phyloP scores from a whole-genome alignment of 1,284 basidiomycete species.

The Ganoderma sp. region DNA sequence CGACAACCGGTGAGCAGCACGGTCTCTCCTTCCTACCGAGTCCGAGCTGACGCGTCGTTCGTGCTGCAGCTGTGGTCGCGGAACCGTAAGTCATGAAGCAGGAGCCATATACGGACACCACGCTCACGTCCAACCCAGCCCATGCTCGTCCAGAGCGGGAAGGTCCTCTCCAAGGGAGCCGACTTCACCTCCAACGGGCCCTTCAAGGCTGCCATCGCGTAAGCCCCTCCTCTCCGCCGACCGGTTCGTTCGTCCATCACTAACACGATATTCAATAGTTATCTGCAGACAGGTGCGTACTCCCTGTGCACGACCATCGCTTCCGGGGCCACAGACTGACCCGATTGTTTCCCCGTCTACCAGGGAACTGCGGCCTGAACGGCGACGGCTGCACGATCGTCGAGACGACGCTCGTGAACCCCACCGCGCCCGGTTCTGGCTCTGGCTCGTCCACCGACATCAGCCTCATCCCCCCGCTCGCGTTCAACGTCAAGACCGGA shows the following conservation, averaged over 20 bases:
- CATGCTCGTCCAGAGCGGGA: slow-evolving; percentile 40
- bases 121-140: slow-evolving; percentile 37
- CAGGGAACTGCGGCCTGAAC: slow-evolving; percentile 45
- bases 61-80: not conserved
- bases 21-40: slow-evolving; percentile 11
- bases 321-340: too few relatives aligned
- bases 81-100: not conserved
- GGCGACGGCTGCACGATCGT: slow-evolving; percentile 51
- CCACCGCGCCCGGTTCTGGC: slow-evolving; percentile 46
- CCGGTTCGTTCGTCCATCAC: not conserved
- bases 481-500: slow-evolving; percentile 40
- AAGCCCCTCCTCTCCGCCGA: slow-evolving; percentile 16
- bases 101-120: not conserved
- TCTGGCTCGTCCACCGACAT: slow-evolving; percentile 51
- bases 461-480: slow-evolving; percentile 49
- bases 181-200: slow-evolving; percentile 41
- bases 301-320: not conserved
- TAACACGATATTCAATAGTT: slow-evolving; percentile 25
- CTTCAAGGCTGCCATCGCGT: slow-evolving; percentile 44
- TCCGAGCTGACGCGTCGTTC: not conserved
- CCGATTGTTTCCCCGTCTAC: too few relatives aligned
- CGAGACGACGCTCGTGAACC: slow-evolving; percentile 52
- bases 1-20: slow-evolving; percentile 42
- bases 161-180: slow-evolving; percentile 43
- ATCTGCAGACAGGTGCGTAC: slow-evolving; percentile 39